A percentile compares a stretch with the other conserved stretches of the same genome.
These are phyloP conservation scores for Pachysandra terminalis DNA, from an alignment of 164 flowering plant species.

Conservation along the genomic window DNA sequence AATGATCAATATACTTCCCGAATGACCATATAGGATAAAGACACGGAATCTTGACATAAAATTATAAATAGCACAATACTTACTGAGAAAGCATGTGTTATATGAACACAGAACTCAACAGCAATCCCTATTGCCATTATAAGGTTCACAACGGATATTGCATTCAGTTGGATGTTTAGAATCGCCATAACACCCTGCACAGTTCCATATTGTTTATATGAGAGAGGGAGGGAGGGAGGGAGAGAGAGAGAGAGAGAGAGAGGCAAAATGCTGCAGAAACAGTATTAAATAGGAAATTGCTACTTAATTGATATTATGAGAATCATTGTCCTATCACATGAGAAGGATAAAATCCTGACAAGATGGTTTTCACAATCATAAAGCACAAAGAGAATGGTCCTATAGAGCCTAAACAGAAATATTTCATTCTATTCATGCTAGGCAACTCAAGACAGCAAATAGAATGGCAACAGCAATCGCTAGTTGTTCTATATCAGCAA, in stretches of 20 bases:
- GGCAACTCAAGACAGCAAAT: background rate
- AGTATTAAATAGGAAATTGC: too few species aligned
- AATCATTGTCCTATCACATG: background rate
- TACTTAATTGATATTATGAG: too few species aligned
- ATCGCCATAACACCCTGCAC: slow-evolving; percentile 97
- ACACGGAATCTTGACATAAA: background rate
- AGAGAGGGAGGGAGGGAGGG: background rate
- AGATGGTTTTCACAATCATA: background rate
- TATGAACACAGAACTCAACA: slow-evolving; percentile 96
- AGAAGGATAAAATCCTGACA: background rate
- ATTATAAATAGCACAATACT: slow-evolving; percentile 24
- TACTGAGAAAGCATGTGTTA: slow-evolving; percentile 91
- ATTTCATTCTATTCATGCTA: background rate
- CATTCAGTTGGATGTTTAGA: slow-evolving; percentile 85
- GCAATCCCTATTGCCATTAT: slow-evolving; percentile 95
- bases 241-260: background rate
- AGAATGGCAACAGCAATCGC: background rate
- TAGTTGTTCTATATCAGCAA: too few species aligned
- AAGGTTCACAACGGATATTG: slow-evolving; percentile 94
- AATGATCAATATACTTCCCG: background rate
- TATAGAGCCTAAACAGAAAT: background rate
- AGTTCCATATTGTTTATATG: slow-evolving; percentile 13
- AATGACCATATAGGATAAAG: background rate
- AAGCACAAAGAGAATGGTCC: background rate
- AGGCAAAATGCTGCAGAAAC: too few species aligned